Conservation (phyloP, 2,329 filamentous ascomycete genomes). For the Fusarium albidum region DNA sequence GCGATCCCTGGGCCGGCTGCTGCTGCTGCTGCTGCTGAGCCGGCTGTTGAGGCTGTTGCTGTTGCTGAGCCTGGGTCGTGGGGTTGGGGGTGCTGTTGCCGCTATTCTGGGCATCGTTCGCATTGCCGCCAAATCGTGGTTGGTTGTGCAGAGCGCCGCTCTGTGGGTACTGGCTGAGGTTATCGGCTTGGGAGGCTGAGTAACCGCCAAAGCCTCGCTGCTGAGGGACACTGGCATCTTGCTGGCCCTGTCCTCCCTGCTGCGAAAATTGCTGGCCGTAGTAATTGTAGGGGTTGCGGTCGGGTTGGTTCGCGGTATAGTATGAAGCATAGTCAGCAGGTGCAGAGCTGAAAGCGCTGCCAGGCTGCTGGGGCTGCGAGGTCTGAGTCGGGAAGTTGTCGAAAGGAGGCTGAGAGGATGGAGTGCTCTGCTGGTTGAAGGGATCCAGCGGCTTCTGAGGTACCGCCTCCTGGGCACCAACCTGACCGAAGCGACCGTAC, state of each 20-base stretch:
- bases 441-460: constrained; percentile 87
- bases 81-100: constrained; percentile 93
- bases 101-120: constrained; percentile 79
- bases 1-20: constrained; percentile 51
- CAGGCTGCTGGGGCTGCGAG: constrained; percentile 67
- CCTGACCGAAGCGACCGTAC: constrained; percentile 74
- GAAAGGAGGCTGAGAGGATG: constrained; percentile 61
- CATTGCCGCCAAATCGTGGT: constrained; percentile 65
- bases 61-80: constrained; percentile 62
- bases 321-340: constrained; percentile 85
- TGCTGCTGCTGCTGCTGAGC: constrained; percentile 60
- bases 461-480: constrained; percentile 66
- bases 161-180: constrained; percentile 75
- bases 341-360: constrained; percentile 75
- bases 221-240: constrained; percentile 75
- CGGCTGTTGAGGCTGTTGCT: constrained; percentile 52
- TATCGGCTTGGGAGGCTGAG: constrained; percentile 69
- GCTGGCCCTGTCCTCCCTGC: constrained; percentile 70
- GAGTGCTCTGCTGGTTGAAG: constrained; percentile 77
- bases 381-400: constrained; percentile 69
- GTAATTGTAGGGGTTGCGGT: constrained; percentile 82
- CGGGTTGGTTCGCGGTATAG: constrained; percentile 78
- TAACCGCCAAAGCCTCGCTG: constrained; percentile 84
- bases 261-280: constrained; percentile 70
- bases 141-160: constrained; percentile 66